Evolutionary conservation across 2,329 filamentous ascomycete genomes (phyloP).

Genomic region (Colletotrichum higginsianum): DNA sequence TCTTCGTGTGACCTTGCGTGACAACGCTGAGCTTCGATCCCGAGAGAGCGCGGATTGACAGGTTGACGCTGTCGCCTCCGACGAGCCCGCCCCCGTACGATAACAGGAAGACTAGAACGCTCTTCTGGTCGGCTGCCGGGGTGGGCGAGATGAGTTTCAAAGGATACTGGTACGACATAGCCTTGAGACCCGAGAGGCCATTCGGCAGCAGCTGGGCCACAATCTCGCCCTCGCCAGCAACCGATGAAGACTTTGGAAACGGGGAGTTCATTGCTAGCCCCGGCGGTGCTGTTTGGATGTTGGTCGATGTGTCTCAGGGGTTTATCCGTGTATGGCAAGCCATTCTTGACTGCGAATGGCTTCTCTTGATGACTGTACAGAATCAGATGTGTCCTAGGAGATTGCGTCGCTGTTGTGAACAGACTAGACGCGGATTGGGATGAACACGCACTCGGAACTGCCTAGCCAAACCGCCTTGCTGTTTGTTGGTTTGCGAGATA

Average conservation of each 20-base stretch:
- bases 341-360: not conserved
- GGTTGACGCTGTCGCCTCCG: conserved; percentile 84
- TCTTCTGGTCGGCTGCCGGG: conserved; percentile 73
- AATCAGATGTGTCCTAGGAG: not conserved
- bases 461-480: not conserved
- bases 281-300: not conserved
- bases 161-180: conserved; percentile 91
- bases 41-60: conserved; percentile 76
- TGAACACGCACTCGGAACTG: not conserved
- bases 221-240: conserved; percentile 84
- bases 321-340: not conserved
- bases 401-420: not conserved
- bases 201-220: conserved; percentile 81
- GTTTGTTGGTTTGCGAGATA: conserved; percentile 1
- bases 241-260: conserved; percentile 81
- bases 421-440: not conserved
- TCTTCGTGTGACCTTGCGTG: conserved; percentile 90
- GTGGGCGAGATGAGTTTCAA: conserved; percentile 92
- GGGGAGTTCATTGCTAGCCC: conserved; percentile 73
- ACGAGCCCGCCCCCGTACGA: conserved; percentile 97
- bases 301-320: not conserved
- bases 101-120: conserved; percentile 87
- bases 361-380: not conserved
- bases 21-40: conserved; percentile 77
- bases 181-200: conserved; percentile 78